Conservation (phyloP, 192 early-diverging fungal species). For the Diversispora eburnea region DNA sequence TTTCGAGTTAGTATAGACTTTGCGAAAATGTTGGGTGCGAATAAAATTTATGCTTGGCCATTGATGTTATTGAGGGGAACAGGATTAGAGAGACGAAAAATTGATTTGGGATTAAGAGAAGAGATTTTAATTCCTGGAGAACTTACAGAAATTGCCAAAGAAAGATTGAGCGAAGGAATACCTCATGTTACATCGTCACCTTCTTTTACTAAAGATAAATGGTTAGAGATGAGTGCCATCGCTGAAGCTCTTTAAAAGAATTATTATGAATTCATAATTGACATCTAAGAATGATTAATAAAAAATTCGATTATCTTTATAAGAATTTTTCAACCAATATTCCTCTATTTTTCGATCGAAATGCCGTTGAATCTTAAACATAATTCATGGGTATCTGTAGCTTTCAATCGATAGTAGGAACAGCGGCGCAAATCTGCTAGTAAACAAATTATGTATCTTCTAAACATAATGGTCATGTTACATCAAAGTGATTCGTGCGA, state of each 20-base stretch:
- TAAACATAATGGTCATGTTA: too few species aligned
- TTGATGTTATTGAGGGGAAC: slow-evolving; percentile 27
- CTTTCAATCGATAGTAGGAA: too few species aligned
- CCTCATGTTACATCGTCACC: slow-evolving; percentile 26
- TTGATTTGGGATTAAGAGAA: slow-evolving; percentile 18
- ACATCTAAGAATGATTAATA: background rate
- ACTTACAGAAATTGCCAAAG: background rate
- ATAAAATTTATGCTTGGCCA: slow-evolving; percentile 11
- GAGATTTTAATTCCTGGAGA: background rate
- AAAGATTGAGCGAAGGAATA: slow-evolving; percentile 22
- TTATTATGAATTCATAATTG: too few species aligned
- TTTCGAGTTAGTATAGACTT: slow-evolving; percentile 17
- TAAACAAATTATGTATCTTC: too few species aligned
- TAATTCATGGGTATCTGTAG: too few species aligned
- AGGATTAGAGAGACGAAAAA: background rate
- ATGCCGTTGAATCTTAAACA: too few species aligned
- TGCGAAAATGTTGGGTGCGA: background rate
- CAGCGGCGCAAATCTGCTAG: too few species aligned
- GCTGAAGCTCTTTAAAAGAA: background rate
- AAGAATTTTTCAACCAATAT: too few species aligned
- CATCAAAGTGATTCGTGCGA: too few species aligned
- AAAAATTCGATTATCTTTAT: too few species aligned
- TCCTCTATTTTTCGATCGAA: too few species aligned
- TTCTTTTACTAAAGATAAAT: slow-evolving; percentile 24
- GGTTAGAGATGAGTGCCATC: slow-evolving; percentile 8